A percentile compares a stretch with the other conserved stretches of the same genome.
Evolutionary conservation across 163 green algal species (phyloP).

Genomic region (Scenedesmus sp.): DNA sequence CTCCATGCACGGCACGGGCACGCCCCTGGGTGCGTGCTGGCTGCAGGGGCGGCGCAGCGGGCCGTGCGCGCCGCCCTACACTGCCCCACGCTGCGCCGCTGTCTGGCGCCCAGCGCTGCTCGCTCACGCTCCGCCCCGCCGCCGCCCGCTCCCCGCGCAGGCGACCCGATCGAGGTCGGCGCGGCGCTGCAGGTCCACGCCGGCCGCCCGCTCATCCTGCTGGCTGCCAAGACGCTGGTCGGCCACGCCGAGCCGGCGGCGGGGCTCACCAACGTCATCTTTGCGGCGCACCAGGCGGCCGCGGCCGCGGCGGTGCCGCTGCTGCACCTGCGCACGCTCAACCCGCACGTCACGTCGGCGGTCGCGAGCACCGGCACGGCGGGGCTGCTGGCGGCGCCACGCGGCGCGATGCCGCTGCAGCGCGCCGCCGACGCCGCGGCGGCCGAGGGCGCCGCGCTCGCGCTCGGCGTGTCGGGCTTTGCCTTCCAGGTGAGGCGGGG

Average conservation of each 20-base stretch:
- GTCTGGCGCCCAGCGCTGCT: background rate
- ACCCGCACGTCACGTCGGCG: constrained; percentile 59
- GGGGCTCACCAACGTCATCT: constrained; percentile 53
- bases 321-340: constrained; percentile 64
- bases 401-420: constrained; percentile 23
- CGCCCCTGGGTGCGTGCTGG: constrained; percentile 53
- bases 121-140: background rate
- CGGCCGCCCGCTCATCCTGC: constrained; percentile 31
- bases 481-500: constrained; percentile 93
- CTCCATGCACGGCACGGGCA: constrained; percentile 86
- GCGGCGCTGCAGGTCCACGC: constrained; percentile 52
- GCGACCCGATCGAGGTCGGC: constrained; percentile 80
- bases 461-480: constrained; percentile 78
- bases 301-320: constrained; percentile 38
- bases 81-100: too few relatives aligned
- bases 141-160: constrained; percentile 62
- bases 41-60: too few relatives aligned
- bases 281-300: constrained; percentile 42
- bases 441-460: background rate
- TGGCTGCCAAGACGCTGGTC: constrained; percentile 60
- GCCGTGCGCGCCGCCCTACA: too few relatives aligned
- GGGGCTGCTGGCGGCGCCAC: constrained; percentile 24
- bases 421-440: background rate
- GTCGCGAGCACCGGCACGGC: constrained; percentile 25
- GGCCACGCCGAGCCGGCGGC: constrained; percentile 70